These are phyloP conservation scores for Dysphania ambrosioides DNA, from an alignment of 148 eudicot genomes.

Conservation along the genomic window DNA sequence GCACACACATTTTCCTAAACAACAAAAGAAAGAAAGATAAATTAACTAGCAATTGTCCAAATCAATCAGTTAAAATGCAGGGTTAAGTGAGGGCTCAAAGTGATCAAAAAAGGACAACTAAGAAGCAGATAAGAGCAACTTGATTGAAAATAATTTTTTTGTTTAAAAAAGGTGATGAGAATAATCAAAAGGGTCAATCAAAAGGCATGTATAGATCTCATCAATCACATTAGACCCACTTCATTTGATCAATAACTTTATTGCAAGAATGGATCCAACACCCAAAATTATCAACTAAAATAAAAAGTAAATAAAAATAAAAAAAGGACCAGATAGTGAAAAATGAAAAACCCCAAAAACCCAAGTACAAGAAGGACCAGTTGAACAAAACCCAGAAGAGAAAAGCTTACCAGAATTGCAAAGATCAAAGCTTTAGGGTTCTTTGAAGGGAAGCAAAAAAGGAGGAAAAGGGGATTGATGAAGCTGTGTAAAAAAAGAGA, in stretches of 20 bases:
- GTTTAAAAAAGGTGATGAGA: conserved; percentile 23
- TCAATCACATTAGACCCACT: conserved; percentile 38
- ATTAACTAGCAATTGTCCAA: conserved; percentile 13
- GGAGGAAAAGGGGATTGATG: conserved; percentile 12
- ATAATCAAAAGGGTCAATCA: conserved; percentile 36
- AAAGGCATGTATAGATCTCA: conserved; percentile 54
- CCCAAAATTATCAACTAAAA: conserved; percentile 11
- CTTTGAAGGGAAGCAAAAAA: conserved; percentile 34
- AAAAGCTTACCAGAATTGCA: conserved; percentile 34
- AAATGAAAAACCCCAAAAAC: conserved; percentile 36
- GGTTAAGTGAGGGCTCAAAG: conserved; percentile 8
- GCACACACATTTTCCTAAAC: conserved; percentile 23
- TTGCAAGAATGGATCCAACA: conserved; percentile 35
- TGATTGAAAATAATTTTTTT: conserved; percentile 19
- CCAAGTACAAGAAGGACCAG: conserved; percentile 33
- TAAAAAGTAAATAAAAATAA: conserved; percentile 27
- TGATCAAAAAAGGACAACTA: conserved; percentile 34
- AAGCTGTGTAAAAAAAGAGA: conserved; percentile 25
- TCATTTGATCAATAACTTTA: conserved; percentile 28
- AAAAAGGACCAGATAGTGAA: conserved; percentile 23
- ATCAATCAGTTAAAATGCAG: conserved; percentile 30
- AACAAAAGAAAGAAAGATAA: conserved; percentile 12
- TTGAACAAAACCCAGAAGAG: conserved; percentile 25
- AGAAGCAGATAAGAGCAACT: conserved; percentile 35
- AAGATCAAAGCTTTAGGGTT: conserved; percentile 51